phyloP scores from a whole-genome alignment of 495 filamentous ascomycete genomes.

The Hamigera avellanea region DNA sequence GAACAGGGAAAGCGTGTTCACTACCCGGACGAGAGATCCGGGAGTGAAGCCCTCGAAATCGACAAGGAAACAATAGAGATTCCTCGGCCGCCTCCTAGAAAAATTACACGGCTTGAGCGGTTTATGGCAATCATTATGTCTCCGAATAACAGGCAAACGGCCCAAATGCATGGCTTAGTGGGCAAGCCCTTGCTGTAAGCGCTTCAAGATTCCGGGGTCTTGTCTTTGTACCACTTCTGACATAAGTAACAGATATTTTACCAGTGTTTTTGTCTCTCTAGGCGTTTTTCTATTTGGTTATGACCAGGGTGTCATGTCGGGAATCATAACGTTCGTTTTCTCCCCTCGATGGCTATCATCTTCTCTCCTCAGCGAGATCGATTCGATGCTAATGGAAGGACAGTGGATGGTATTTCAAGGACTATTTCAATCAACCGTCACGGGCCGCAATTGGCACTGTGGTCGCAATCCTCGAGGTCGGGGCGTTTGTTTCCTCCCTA shows the following conservation, averaged over 20 bases:
- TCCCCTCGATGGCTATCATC: constrained; percentile 21
- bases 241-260: constrained; percentile 64
- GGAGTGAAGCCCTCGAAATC: constrained; percentile 36
- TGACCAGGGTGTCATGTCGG: constrained; percentile 99
- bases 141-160: constrained; percentile 49
- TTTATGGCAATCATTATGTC: constrained; percentile 76
- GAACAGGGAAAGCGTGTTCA: constrained; percentile 40
- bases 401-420: constrained; percentile 75
- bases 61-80: constrained; percentile 77
- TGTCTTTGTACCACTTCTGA: constrained; percentile 19
- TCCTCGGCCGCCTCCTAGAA: constrained; percentile 53
- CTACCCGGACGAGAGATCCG: constrained; percentile 31
- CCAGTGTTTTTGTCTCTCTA: constrained; percentile 93
- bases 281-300: constrained; percentile 98
- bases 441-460: constrained; percentile 83
- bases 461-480: constrained; percentile 91
- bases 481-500: constrained; percentile 83
- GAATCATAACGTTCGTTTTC: constrained; percentile 81
- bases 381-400: neutral
- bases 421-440: constrained; percentile 84
- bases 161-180: constrained; percentile 76
- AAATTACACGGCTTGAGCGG: constrained; percentile 51
- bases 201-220: neutral
- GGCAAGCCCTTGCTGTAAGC: constrained; percentile 88
- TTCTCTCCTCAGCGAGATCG: neutral